phyloP scores from a whole-genome alignment of 306 rosid genomes.

The Quillaja saponaria region DNA sequence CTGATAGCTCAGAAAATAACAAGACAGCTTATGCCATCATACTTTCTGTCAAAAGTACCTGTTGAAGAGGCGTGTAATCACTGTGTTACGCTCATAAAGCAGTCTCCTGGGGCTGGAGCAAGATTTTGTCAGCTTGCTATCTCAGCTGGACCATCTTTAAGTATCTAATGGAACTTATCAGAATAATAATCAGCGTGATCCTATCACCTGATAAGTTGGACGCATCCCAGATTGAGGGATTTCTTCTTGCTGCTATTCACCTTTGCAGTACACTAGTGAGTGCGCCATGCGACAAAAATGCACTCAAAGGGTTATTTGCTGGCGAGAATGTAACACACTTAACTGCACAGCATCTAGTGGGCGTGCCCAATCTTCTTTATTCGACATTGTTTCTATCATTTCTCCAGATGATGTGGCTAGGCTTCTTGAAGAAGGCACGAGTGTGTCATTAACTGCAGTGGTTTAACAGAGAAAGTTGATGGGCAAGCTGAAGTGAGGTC shows the following conservation, averaged over 20 bases:
- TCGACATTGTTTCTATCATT: conserved; percentile 61
- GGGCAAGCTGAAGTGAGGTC: conserved; percentile 79
- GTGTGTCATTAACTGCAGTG: conserved; percentile 61
- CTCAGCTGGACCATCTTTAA: conserved; percentile 68
- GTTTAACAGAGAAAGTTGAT: conserved; percentile 68
- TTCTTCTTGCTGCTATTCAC: conserved; percentile 64
- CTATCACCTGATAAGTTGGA: conserved; percentile 54
- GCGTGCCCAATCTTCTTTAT: conserved; percentile 67
- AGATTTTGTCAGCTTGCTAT: conserved; percentile 73
- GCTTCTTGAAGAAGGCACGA: conserved; percentile 66
- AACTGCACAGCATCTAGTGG: conserved; percentile 55
- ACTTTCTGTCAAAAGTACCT: conserved; percentile 72
- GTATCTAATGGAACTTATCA: conserved; percentile 67
- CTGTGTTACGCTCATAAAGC: conserved; percentile 71
- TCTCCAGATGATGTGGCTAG: conserved; percentile 59
- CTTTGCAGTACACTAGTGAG: conserved; percentile 52
- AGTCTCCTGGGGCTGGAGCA: conserved; percentile 90
- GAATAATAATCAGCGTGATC: conserved; percentile 54
- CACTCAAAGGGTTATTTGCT: conserved; percentile 61
- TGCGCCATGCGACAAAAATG: conserved; percentile 48
- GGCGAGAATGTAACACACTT: conserved; percentile 61
- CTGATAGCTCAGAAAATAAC: conserved; percentile 80
- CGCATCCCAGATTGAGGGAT: conserved; percentile 62
- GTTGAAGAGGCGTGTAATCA: conserved; percentile 84
- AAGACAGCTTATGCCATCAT: conserved; percentile 73